phyloP scores from a whole-genome alignment of 2,329 filamentous ascomycete genomes.

The Pseudocercospora eumusae region DNA sequence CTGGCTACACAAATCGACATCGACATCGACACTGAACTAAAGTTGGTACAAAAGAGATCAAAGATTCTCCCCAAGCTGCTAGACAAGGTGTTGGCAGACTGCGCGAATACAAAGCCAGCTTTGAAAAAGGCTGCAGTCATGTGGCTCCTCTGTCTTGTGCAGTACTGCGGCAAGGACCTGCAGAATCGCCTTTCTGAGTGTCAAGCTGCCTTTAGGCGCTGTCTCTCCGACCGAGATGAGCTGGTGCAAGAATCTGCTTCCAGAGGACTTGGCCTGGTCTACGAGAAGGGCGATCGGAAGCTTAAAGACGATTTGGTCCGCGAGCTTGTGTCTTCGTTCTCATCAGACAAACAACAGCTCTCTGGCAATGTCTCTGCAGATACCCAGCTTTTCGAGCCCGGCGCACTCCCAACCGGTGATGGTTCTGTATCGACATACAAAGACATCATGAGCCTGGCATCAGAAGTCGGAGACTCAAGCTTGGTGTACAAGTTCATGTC shows the following conservation, averaged over 20 bases:
- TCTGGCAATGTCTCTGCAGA: slow-evolving; percentile 80
- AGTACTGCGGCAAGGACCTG: slow-evolving; percentile 84
- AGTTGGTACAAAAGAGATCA: slow-evolving; percentile 42
- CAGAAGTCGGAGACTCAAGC: slow-evolving; percentile 92
- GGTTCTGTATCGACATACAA: slow-evolving; percentile 94
- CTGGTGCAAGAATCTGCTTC: slow-evolving; percentile 95
- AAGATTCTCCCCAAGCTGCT: slow-evolving; percentile 58
- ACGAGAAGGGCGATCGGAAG: slow-evolving; percentile 81
- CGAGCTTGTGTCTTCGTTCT: slow-evolving; percentile 87
- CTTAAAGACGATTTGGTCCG: slow-evolving; percentile 81
- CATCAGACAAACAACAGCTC: slow-evolving; percentile 67
- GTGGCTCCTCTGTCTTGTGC: slow-evolving; percentile 88
- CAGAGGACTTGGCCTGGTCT: slow-evolving; percentile 85
- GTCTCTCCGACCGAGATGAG: slow-evolving; percentile 86
- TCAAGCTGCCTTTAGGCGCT: slow-evolving; percentile 82
- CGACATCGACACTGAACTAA: slow-evolving; percentile 48
- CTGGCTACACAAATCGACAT: slow-evolving; percentile 76
- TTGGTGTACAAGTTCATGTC: slow-evolving; percentile 99
- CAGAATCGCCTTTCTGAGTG: slow-evolving; percentile 74
- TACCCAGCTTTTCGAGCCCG: slow-evolving; percentile 90
- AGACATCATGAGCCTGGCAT: slow-evolving; percentile 92
- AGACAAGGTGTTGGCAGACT: slow-evolving; percentile 73
- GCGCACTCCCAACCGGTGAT: slow-evolving; percentile 84
- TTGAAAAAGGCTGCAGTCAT: slow-evolving; percentile 90
- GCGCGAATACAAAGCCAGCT: slow-evolving; percentile 81